Evolutionary conservation across 2,329 filamentous ascomycete species (phyloP).

Genomic region (Hypoxylon sp.): DNA sequence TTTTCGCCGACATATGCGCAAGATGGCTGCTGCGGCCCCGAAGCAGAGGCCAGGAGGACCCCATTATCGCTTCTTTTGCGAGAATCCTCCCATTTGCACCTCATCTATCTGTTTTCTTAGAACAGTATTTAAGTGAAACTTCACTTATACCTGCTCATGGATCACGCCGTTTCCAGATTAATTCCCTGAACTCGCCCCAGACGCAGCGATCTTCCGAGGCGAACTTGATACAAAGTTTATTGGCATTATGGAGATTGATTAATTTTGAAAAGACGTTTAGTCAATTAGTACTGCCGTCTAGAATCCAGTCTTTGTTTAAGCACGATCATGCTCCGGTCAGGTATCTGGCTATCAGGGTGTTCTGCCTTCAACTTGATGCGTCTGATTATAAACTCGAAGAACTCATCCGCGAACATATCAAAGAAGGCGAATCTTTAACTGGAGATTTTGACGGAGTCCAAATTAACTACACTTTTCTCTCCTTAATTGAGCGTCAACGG

Average conservation of each 20-base stretch:
- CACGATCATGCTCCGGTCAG: slow-evolving; percentile 73
- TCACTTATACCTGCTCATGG: slow-evolving; percentile 43
- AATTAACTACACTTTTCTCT: slow-evolving; percentile 84
- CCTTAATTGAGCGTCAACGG: slow-evolving; percentile 70
- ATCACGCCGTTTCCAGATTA: slow-evolving; percentile 48
- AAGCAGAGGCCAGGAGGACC: slow-evolving; percentile 57
- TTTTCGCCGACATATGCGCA: slow-evolving; percentile 87
- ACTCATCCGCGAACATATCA: slow-evolving; percentile 77
- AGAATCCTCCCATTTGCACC: slow-evolving; percentile 86
- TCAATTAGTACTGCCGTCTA: slow-evolving; percentile 73
- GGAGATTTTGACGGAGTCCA: slow-evolving; percentile 81
- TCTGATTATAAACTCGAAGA: slow-evolving; percentile 84
- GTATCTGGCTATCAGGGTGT: slow-evolving; percentile 85
- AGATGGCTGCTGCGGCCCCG: slow-evolving; percentile 75
- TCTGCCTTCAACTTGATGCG: slow-evolving; percentile 83
- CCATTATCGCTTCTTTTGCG: slow-evolving; percentile 79
- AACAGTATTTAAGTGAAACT: slow-evolving; percentile 59
- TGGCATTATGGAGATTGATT: slow-evolving; percentile 84
- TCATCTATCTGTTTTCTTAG: slow-evolving; percentile 80
- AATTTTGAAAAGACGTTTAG: slow-evolving; percentile 82
- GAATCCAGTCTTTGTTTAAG: slow-evolving; percentile 78
- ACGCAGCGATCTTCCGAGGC: slow-evolving; percentile 30
- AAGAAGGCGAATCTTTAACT: slow-evolving; percentile 70
- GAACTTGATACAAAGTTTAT: slow-evolving; percentile 62
- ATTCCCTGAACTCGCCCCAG: slow-evolving; percentile 48